Evolutionary conservation across 208 protist species (phyloP).

Genomic region (Trypanosoma cruzi): DNA sequence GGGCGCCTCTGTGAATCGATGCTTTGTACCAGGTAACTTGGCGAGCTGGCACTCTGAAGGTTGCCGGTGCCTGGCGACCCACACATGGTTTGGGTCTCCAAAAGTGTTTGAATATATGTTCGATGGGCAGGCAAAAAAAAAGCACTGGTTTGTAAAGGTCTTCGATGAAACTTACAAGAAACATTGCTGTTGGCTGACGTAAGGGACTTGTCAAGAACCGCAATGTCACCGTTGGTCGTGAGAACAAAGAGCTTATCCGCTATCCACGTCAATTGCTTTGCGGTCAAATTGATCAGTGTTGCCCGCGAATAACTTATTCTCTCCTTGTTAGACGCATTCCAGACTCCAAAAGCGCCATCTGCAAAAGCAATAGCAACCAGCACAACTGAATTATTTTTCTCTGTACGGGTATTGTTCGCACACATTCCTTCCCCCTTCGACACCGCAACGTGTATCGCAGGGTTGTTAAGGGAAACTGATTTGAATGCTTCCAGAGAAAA

Average conservation of each 20-base stretch:
- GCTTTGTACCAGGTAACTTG: conserved; percentile 47
- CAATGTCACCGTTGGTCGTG: conserved; percentile 49
- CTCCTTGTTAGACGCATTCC: conserved; percentile 54
- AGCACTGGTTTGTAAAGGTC: conserved; percentile 69
- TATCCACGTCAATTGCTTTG: conserved; percentile 38
- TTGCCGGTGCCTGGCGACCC: neutral
- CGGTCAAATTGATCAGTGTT: conserved; percentile 31
- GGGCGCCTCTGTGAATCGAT: conserved; percentile 39
- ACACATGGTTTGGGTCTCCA: conserved; percentile 34
- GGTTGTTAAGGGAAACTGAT: conserved; percentile 11
- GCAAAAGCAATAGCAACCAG: conserved; percentile 29
- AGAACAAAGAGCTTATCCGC: conserved; percentile 56
- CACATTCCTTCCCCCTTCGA: neutral
- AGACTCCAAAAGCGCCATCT: conserved; percentile 53
- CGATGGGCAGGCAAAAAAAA: conserved; percentile 75
- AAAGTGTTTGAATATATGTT: conserved; percentile 60
- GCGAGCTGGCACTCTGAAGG: conserved; percentile 3
- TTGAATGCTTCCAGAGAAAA: conserved; percentile 15
- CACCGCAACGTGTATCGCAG: conserved; percentile 16
- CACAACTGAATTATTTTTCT: neutral
- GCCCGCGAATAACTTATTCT: conserved; percentile 41
- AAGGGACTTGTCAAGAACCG: conserved; percentile 55
- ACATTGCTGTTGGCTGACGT: conserved; percentile 68
- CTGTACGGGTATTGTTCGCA: neutral
- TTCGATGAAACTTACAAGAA: conserved; percentile 50